These are phyloP conservation scores for Euphorbia pulcherrima DNA, from an alignment of 345 rosid species.

Conservation along the genomic window DNA sequence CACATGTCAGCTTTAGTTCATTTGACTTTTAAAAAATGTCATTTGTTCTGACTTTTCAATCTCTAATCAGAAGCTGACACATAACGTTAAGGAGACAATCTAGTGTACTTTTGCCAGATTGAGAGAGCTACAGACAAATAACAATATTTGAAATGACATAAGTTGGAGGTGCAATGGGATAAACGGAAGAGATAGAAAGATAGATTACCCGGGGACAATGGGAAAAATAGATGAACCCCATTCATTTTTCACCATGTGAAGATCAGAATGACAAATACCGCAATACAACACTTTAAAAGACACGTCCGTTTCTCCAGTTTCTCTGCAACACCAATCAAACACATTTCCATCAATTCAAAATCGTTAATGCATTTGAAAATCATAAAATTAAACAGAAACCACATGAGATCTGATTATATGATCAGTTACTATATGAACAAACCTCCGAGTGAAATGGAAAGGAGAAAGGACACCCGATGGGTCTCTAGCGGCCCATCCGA, in stretches of 20 bases:
- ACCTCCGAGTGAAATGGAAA: constrained; percentile 41
- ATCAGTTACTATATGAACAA: background rate
- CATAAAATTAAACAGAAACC: background rate
- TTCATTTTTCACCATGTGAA: constrained; percentile 38
- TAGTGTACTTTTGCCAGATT: no score
- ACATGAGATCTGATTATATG: background rate
- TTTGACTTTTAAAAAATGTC: no score
- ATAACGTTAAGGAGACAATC: no score
- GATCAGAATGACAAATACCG: constrained; percentile 56
- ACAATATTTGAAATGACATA: no score
- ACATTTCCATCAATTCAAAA: no score
- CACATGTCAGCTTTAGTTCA: no score
- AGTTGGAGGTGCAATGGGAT: no score
- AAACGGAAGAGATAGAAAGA: no score
- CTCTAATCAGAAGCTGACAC: no score
- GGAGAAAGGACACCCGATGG: constrained; percentile 33
- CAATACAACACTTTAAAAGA: constrained; percentile 39
- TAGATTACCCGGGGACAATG: constrained; percentile 41
- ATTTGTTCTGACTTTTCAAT: no score
- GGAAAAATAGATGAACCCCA: constrained; percentile 48
- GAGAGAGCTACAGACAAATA: no score
- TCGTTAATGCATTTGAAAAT: background rate
- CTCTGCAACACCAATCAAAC: constrained; percentile 17
- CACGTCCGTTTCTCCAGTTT: constrained; percentile 38
- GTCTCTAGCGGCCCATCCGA: constrained; percentile 43